Conservation (phyloP, 495 filamentous ascomycete genomes). For the Trichoderma asperelloides region DNA sequence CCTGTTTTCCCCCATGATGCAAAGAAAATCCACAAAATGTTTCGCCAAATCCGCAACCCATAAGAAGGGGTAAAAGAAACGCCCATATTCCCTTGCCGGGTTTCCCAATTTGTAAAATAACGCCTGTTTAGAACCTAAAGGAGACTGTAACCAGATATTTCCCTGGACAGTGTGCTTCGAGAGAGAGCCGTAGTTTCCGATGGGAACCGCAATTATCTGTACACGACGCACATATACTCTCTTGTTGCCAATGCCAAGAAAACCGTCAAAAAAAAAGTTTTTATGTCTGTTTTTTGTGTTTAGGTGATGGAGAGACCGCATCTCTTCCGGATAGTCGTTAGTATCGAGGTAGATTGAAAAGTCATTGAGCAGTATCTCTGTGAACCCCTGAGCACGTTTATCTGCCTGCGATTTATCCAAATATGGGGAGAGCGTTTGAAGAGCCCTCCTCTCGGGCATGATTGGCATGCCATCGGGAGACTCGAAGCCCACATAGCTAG, state of each 20-base stretch:
- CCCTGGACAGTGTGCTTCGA: slow-evolving; percentile 34
- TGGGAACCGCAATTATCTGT: slow-evolving; percentile 47
- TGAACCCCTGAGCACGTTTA: slow-evolving; percentile 17
- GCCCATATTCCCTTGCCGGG: slow-evolving; percentile 46
- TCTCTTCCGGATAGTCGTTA: slow-evolving; percentile 30
- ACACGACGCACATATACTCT: slow-evolving; percentile 42
- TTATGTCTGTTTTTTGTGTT: slow-evolving; percentile 24
- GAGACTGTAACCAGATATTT: slow-evolving; percentile 55
- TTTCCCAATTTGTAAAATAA: slow-evolving; percentile 54
- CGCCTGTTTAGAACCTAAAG: slow-evolving; percentile 21
- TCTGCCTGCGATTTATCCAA: not conserved
- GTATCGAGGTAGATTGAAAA: slow-evolving; percentile 42
- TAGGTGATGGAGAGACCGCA: slow-evolving; percentile 45
- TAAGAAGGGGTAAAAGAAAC: slow-evolving; percentile 50
- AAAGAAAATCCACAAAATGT: slow-evolving; percentile 56
- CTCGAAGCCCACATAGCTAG: not conserved
- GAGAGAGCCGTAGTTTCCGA: slow-evolving; percentile 53
- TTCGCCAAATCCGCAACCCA: slow-evolving; percentile 63
- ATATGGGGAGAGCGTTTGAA: not conserved
- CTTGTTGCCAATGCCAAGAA: slow-evolving; percentile 37
- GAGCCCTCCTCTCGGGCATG: not conserved
- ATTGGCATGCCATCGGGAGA: not conserved
- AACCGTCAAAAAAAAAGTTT: slow-evolving; percentile 49
- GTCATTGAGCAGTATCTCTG: slow-evolving; percentile 38
- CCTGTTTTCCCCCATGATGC: slow-evolving; percentile 19